Base-by-base conservation (phyloP, 2,329 filamentous ascomycete species). In the Cladosporium colombiae region DNA sequence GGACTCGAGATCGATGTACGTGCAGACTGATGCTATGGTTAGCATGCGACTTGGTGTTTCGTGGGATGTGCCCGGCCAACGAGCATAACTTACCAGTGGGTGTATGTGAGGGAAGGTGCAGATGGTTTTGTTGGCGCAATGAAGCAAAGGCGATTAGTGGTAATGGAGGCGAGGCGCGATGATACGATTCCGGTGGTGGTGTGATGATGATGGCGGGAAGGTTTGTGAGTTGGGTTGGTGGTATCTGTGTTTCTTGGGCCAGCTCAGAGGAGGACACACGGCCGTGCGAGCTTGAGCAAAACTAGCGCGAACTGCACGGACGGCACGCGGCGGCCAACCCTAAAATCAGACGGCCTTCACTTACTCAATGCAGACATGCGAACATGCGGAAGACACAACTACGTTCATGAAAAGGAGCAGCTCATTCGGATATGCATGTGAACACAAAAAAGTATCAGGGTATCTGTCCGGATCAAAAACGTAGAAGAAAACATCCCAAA, bases 391-490 rank as follows among this genome's bases (percentile, higher is more conserved):
- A 35, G 13, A 35, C 7, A 21, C 37, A n/a, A 44, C 37, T n/a
- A 4, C 3, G 10, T 14, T n/a, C 4, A 40, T 18, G 18, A 44
- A n/a, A 44, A 3, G 37, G 7, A 44, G 3, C 18, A 44, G 6
- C 37, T 44, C 18, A 3, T n/a, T 44, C 27, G 3, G 11, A 23
- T 58, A 44, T 58, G 33, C 56, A 58, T 58, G 27, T 59, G 56
- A 29, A 46, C 46, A 59, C 56, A 59, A 46, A 11, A 21, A 40
- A 27, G 33, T 44, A 58, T 44, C 55, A 58, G 56, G 56, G 56
- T 59, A 59, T 59, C 56, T 46, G 56, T 46, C 56, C 40, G 40
- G 40, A 46, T 46, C n/a, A 13, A 21, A 46, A 46, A 21, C n/a
- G n/a, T 11, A 46, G 31, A 40, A 33, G 14, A 8, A 25, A 57